A percentile compares a stretch with the other conserved stretches of the same genome.
phyloP scores from a whole-genome alignment of 306 rosid species.

The Canavalia ensiformis region DNA sequence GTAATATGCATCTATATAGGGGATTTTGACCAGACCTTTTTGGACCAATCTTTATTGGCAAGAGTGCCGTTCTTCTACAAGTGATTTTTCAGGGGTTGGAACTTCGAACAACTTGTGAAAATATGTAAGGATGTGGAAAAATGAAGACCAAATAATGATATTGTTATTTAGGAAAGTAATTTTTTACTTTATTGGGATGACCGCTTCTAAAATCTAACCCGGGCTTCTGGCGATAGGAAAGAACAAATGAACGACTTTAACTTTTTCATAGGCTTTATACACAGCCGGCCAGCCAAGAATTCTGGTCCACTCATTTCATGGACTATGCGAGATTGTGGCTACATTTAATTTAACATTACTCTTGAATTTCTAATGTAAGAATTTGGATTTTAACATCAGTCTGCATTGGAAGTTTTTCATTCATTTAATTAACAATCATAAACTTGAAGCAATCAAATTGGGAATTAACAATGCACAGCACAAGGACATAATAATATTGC shows the following conservation, averaged over 20 bases:
- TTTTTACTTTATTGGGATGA: neutral
- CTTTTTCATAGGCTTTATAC: neutral
- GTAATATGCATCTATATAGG: neutral
- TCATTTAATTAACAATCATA: neutral
- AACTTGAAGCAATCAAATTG: slow-evolving; percentile 13
- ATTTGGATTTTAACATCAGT: neutral
- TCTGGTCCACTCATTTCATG: neutral
- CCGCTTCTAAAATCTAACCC: neutral
- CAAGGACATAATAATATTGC: slow-evolving; percentile 46
- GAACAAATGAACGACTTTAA: neutral
- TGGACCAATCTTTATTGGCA: too few relatives aligned
- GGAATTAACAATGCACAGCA: slow-evolving; percentile 36
- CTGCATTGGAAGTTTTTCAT: neutral
- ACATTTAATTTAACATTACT: neutral
- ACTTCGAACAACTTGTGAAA: too few relatives aligned
- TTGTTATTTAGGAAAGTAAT: neutral
- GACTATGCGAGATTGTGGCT: neutral
- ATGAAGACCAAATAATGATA: neutral
- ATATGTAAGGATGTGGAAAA: neutral
- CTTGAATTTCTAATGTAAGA: neutral
- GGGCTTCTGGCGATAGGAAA: too few relatives aligned
- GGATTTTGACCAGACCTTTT: too few relatives aligned
- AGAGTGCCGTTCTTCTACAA: too few relatives aligned
- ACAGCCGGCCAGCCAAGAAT: neutral
- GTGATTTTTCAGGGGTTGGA: neutral